These are phyloP conservation scores for Komagataella ulmi DNA, from an alignment of 805 yeast species.

Conservation along the genomic window DNA sequence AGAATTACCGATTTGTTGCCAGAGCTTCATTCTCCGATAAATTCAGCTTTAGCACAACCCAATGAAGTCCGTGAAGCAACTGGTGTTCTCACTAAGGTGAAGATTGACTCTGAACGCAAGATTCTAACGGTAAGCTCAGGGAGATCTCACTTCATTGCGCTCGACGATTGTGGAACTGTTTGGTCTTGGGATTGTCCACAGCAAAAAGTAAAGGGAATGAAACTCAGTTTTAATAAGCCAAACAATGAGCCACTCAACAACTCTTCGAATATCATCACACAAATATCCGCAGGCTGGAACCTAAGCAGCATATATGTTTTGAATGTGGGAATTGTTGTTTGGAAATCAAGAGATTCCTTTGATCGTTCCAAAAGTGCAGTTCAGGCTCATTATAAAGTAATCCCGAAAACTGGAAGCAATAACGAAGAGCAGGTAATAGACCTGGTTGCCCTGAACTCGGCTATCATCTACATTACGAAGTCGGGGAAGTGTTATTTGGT, in stretches of 20 bases:
- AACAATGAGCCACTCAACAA: constrained; percentile 2
- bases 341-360: constrained; percentile 26
- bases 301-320: constrained; percentile 34
- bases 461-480: constrained; percentile 32
- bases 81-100: constrained; percentile 1
- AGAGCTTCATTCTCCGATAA: neutral
- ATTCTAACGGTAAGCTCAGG: constrained; percentile 47
- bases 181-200: constrained; percentile 50
- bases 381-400: constrained; percentile 23
- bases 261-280: constrained; percentile 20
- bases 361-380: constrained; percentile 12
- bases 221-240: constrained; percentile 22
- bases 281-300: constrained; percentile 59
- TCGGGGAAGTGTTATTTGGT: constrained; percentile 27
- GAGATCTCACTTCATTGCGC: constrained; percentile 47
- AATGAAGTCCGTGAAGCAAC: neutral
- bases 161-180: constrained; percentile 32
- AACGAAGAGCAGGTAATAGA: constrained; percentile 30
- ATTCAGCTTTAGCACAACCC: neutral
- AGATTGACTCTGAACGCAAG: constrained; percentile 9
- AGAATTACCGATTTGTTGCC: neutral
- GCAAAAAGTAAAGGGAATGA: constrained; percentile 26
- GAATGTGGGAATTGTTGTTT: constrained; percentile 40
- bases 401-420: constrained; percentile 25
- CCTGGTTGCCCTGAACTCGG: constrained; percentile 39